Evolutionary conservation across 2,329 filamentous ascomycete genomes (phyloP), one percentile per base, ranked within the genome.

Genomic region (Dactylellina haptotyla): DNA sequence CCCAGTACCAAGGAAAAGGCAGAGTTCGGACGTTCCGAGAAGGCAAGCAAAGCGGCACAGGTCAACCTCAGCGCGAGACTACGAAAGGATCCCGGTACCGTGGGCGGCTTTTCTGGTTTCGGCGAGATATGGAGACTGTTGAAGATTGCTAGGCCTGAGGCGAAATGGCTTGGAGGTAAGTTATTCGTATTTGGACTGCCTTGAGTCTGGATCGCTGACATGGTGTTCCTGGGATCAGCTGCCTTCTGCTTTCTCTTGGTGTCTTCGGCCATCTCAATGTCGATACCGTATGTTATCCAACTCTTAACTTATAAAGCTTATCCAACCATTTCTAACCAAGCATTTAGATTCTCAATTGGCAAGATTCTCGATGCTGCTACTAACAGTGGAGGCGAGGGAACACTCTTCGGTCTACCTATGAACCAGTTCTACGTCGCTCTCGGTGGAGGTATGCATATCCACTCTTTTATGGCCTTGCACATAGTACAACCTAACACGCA

Each of bases 291-390:
- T 51, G 77, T 76, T 56, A 4, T 8, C 34, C 61, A 32, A 8
- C 16, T 10, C 16, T n/a, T 53, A 4, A 26, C 9, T 26, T n/a
- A 39, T 34, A 14, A 34, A 34, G 14, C n/a, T 14, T n/a, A 3
- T n/a, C n/a, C n/a, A n/a, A n/a, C n/a, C 9, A 4, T 16, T 23
- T 18, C 23, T 39, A 62, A 59, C 34, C 14, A 57, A 67, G 56
- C 72, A 12, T 39, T 4, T 76, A 78, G 77, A 20, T 97, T 97
- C 80, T 96, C 93, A 0, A 96, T 99, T 76, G 95, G 95, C 65
- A 94, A 93, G 80, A 96, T 99, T 75, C 84, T 99, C 80, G 95
- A 99, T 81, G 87, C 95, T 59, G 92, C 94, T 6, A 96, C 93
- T 8, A 90, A 93, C 78, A 85, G 87, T 41, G 83, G 87, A 6